Base-by-base conservation (phyloP, 1,284 basidiomycete genomes). In the Microbotryomycetes sp. region DNA sequence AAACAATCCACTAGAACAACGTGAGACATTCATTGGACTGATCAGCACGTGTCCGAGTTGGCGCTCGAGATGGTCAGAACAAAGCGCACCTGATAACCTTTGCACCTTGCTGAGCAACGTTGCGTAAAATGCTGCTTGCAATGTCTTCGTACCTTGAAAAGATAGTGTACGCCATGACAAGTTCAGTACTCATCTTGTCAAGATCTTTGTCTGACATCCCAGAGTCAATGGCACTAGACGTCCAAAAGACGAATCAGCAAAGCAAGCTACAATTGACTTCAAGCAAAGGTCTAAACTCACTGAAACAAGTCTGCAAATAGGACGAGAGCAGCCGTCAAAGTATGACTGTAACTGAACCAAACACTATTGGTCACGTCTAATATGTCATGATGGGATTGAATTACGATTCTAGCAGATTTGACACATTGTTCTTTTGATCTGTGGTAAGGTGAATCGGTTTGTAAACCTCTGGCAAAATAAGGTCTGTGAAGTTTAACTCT, bases 271-370 rank as follows among this genome's bases (percentile, higher is more conserved):
- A 42, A 9, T 42, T 9, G 9, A 19, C 36, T 9, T n/a, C n/a
- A 9, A 42, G 12, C 12, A 42, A 19, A 9, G 12, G 36, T 9
- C 36, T 42, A 9, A 42, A 56, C 49, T 3, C 2, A 61, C 60
- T 65, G 64, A 45, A 55, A 65, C 19, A 65, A 54, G 48, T 62
- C 64, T 22, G 64, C 64, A 3, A 55, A 54, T 23, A 65, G 64
- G n/a, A 65, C 64, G 54, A 59, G 59, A 9, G 64, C 56, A 5
- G 64, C 60, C 25, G 58, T 32, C 2, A 62, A 30, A 4, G 54
- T 31, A 31, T 65, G 64, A 4, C 47, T 31, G 31, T 12, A 60
- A 62, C 29, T 62, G 62, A 26, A 62, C 52, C 58, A 65, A 25
- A 58, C 60, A 56, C 29, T 62, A 30, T 58, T 47, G 28, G 50